Evolutionary conservation across 495 filamentous ascomycete species (phyloP).

Genomic region (Podospora sp.): DNA sequence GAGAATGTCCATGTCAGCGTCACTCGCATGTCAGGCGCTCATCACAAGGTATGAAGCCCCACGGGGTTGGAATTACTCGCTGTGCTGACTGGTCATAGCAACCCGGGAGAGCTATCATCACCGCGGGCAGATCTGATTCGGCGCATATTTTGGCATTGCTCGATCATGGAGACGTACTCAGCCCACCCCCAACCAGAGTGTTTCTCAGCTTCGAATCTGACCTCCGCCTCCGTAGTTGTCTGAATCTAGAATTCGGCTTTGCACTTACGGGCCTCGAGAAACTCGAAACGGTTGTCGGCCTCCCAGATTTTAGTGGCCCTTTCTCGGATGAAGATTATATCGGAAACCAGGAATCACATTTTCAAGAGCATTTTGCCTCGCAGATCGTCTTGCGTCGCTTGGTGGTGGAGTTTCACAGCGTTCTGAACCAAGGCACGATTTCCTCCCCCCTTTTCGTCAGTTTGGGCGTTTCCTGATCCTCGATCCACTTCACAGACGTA

Average conservation of each 20-base stretch:
- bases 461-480: background rate
- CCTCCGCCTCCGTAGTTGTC: constrained; percentile 35
- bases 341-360: constrained; percentile 53
- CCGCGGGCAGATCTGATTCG: constrained; percentile 54
- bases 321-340: constrained; percentile 51
- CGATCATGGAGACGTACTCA: constrained; percentile 59
- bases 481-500: background rate
- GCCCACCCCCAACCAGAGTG: background rate
- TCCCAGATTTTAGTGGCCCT: constrained; percentile 54
- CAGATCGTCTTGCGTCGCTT: constrained; percentile 60
- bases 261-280: constrained; percentile 55
- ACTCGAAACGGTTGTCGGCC: constrained; percentile 51
- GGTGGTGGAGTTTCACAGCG: constrained; percentile 51
- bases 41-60: constrained; percentile 47
- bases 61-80: background rate
- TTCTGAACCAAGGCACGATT: constrained; percentile 52
- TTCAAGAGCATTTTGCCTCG: constrained; percentile 59
- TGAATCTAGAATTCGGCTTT: constrained; percentile 59
- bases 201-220: constrained; percentile 11
- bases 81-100: constrained; percentile 36
- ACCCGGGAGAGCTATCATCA: constrained; percentile 51
- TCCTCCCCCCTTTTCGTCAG: background rate
- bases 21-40: constrained; percentile 55
- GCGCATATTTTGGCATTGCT: constrained; percentile 61
- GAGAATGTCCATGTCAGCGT: constrained; percentile 56